These are phyloP conservation scores for Schizophyllum amplum DNA, from an alignment of 1,284 basidiomycete species.

Conservation along the genomic window DNA sequence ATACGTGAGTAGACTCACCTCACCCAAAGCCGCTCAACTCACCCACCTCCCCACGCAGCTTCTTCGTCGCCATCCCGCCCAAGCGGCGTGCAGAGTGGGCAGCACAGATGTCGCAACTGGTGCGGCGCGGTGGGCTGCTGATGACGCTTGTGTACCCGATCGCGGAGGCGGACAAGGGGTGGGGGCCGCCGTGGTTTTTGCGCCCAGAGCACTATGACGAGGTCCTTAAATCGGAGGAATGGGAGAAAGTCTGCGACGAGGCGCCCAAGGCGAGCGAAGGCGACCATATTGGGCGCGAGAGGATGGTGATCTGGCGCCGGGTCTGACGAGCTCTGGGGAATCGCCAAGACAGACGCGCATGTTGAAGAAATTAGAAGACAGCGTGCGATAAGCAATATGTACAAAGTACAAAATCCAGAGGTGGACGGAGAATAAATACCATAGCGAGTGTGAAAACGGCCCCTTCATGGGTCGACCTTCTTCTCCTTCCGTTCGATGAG, in stretches of 20 bases:
- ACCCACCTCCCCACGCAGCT: constrained; percentile 28
- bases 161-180: constrained; percentile 20
- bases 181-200: constrained; percentile 59
- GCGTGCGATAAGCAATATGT: no score
- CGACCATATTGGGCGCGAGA: constrained; percentile 37
- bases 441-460: no score
- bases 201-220: constrained; percentile 50
- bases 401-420: no score
- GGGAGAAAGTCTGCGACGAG: constrained; percentile 47
- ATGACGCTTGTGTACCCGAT: constrained; percentile 50
- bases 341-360: no score
- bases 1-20: constrained; percentile 40
- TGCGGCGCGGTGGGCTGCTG: constrained; percentile 53
- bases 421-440: no score
- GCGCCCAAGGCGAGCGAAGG: constrained; percentile 34
- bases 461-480: constrained; percentile 27
- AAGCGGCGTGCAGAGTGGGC: constrained; percentile 48
- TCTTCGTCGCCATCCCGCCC: constrained; percentile 66
- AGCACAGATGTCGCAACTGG: constrained; percentile 41
- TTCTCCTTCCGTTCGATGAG: constrained; percentile 49
- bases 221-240: constrained; percentile 38
- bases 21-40: neutral
- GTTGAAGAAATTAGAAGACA: no score
- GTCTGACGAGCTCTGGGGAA: no score
- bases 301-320: constrained; percentile 38